Percentiles rank a stretch among this genome's conserved stretches.
Evolutionary conservation across 495 filamentous ascomycete species (phyloP).

Genomic region (Neurospora sp.): DNA sequence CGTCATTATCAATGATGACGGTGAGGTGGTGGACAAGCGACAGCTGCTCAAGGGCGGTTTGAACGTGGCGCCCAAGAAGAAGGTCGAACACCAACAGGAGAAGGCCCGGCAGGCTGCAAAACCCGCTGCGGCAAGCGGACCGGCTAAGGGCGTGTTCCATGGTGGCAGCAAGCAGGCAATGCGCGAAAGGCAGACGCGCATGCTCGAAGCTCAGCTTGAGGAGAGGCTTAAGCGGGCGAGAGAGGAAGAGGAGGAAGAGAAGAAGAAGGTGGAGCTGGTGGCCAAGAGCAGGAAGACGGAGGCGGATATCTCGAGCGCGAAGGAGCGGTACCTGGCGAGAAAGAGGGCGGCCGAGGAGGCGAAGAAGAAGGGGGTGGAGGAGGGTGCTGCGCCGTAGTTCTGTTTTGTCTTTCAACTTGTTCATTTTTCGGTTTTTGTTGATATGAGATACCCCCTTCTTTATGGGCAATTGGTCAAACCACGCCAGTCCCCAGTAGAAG

Average conservation of each 20-base stretch:
- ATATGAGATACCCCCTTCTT: not conserved
- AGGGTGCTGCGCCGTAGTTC: not conserved
- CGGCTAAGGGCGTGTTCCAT: slow-evolving; percentile 37
- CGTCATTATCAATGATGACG: slow-evolving; percentile 82
- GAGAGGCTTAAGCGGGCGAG: slow-evolving; percentile 59
- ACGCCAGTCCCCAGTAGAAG: not conserved
- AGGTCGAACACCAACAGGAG: slow-evolving; percentile 25
- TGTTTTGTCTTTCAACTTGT: not conserved
- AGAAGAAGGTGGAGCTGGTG: slow-evolving; percentile 56
- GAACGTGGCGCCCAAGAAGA: slow-evolving; percentile 60
- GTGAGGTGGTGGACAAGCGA: slow-evolving; percentile 87
- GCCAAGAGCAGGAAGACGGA: slow-evolving; percentile 65
- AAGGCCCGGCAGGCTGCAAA: slow-evolving; percentile 24
- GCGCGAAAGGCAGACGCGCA: slow-evolving; percentile 72
- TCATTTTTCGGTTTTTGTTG: not conserved
- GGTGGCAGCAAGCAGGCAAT: slow-evolving; percentile 47
- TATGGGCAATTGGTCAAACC: not conserved
- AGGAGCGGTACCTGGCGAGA: slow-evolving; percentile 76
- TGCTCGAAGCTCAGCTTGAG: slow-evolving; percentile 78
- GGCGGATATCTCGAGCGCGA: slow-evolving; percentile 73
- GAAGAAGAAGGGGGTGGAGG: slow-evolving; percentile 37
- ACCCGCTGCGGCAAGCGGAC: slow-evolving; percentile 20
- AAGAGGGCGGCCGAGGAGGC: slow-evolving; percentile 71
- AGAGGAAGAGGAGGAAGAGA: slow-evolving; percentile 66
- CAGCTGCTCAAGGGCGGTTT: slow-evolving; percentile 81